A percentile compares a stretch with the other conserved stretches of the same genome.
phyloP scores from a whole-genome alignment of 148 eudicot species.

The Suaeda aralocaspica region DNA sequence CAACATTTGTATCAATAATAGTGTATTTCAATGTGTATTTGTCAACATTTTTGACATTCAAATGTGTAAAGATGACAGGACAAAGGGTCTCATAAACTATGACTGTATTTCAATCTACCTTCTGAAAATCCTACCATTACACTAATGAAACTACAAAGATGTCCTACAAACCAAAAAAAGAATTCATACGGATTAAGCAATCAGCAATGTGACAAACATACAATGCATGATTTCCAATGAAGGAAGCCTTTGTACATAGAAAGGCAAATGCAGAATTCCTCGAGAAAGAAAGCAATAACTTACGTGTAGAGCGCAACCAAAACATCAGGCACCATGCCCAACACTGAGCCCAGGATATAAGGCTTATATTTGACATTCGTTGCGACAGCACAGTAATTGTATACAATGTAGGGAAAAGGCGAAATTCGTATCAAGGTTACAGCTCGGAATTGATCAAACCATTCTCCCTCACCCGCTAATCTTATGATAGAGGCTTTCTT shows the following conservation, averaged over 20 bases:
- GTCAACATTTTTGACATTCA: too few species aligned
- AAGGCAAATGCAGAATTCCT: slow-evolving; percentile 6
- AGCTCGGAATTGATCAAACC: slow-evolving; percentile 64
- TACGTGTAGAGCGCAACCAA: slow-evolving; percentile 91
- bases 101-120: too few species aligned
- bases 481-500: slow-evolving; percentile 76
- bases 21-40: too few species aligned
- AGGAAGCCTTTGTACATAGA: not conserved
- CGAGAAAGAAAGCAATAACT: slow-evolving; percentile 27
- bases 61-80: not conserved
- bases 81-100: not conserved
- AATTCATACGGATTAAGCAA: slow-evolving; percentile 1
- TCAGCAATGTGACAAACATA: not conserved
- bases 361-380: slow-evolving; percentile 84
- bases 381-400: slow-evolving; percentile 86
- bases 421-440: slow-evolving; percentile 83
- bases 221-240: not conserved
- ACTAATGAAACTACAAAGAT: too few species aligned
- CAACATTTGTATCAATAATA: too few species aligned
- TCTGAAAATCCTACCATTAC: too few species aligned
- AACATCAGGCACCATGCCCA: slow-evolving; percentile 88
- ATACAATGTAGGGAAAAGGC: slow-evolving; percentile 83
- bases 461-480: slow-evolving; percentile 86
- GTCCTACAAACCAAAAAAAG: too few species aligned
- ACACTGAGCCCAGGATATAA: slow-evolving; percentile 68